Base-by-base conservation (phyloP, 352 stramenopile species). In the Globisporangium solare region DNA sequence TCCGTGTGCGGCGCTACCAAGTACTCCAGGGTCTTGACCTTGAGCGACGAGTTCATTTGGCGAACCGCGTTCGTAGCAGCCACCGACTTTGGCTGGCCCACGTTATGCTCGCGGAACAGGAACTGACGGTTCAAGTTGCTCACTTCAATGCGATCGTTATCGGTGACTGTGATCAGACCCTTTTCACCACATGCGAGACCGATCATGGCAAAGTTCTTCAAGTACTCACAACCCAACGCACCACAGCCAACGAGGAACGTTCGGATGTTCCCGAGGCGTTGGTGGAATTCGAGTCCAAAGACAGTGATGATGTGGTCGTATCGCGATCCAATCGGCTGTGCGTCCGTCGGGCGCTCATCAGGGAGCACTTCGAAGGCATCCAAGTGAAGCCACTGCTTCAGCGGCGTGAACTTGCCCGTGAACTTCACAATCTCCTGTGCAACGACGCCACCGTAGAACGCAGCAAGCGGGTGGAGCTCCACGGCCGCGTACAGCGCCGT, bases 371-470 rank as follows among this genome's bases (percentile, higher is more conserved):
- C 84, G 37, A 92, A 88, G 7, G 79, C 79, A 65, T 94, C 85
- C 60, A 91, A 71, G 60, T 94, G 83, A 40, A 94, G 60, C 83
- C 83, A 94, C 51, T 94, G 85, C 61, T 91, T 88, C 46, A 94
- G 45, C 8, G 85, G 83, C 11, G 83, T 88, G 42, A 92, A 94
- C 52, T 94, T 94, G 51, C 85, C 85, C 41, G 84, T 94, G 50
- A 92, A 92, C 62, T 94, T 94, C 51, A 94, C 84, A n/a, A 94
- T 76, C 70, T 94, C 84, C 51, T 94, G 84, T 8, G 84, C 84
- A 56, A 94, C 60, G 40, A 94, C 73, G 40, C 84, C 84, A 50
- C 84, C 84, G 61, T 84, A 94, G 52, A 91, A 94, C 18, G 84
- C 84, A 47, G 84, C 79, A 49, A 94, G 61, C 21, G 84, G 84